Percentiles rank a stretch among this genome's conserved stretches.
phyloP scores from a whole-genome alignment of 2,329 filamentous ascomycete genomes.

The Trichoderma pleuroti region DNA sequence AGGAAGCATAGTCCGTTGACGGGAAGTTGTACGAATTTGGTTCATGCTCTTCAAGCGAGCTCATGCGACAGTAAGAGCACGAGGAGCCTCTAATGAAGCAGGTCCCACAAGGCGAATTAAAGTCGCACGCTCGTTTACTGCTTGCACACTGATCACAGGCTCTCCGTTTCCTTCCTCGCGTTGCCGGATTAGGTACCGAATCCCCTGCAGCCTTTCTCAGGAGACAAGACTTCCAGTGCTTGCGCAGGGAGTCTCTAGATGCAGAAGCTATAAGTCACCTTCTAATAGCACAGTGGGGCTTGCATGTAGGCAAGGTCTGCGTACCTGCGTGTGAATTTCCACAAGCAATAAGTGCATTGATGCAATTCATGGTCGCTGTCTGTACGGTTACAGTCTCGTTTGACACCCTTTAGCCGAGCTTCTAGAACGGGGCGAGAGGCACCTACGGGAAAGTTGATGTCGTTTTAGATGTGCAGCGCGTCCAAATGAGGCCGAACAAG shows the following conservation, averaged over 20 bases:
- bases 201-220: background rate
- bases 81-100: background rate
- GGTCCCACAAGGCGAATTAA: background rate
- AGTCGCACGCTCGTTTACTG: background rate
- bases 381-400: background rate
- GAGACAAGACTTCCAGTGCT: background rate
- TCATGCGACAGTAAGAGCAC: background rate
- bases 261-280: background rate
- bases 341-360: background rate
- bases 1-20: background rate
- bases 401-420: background rate
- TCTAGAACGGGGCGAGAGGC: background rate
- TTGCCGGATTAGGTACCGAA: background rate
- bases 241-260: background rate
- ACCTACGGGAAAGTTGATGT: background rate
- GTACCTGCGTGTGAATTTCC: background rate
- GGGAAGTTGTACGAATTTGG: background rate
- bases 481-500: background rate
- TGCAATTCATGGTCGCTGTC: background rate
- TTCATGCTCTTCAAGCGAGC: background rate
- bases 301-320: background rate
- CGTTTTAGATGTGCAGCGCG: background rate
- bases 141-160: background rate
- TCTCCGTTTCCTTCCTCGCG: background rate
- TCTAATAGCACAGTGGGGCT: background rate